These are phyloP conservation scores for Aspergillus nanangensis DNA, from an alignment of 495 filamentous ascomycete genomes.

Conservation along the genomic window DNA sequence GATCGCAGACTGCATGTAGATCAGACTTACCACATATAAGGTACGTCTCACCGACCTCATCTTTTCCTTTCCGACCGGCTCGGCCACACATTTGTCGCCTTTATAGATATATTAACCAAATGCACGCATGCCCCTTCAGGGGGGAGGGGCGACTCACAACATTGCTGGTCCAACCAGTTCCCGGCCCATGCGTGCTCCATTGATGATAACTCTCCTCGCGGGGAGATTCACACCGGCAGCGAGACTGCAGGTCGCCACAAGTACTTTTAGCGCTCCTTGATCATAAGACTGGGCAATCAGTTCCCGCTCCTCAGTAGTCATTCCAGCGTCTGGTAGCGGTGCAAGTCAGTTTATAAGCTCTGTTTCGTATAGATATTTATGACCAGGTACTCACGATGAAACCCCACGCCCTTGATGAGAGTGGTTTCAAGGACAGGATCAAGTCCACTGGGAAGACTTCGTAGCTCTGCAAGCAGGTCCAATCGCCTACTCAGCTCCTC, in stretches of 20 bases:
- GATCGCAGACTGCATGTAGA: slow-evolving; percentile 61
- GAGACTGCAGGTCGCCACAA: slow-evolving; percentile 78
- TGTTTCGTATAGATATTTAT: background rate
- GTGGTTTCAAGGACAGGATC: slow-evolving; percentile 65
- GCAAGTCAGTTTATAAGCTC: slow-evolving; percentile 1
- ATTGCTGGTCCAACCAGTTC: slow-evolving; percentile 74
- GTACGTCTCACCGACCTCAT: slow-evolving; percentile 76
- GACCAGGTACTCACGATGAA: slow-evolving; percentile 55
- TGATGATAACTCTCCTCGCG: slow-evolving; percentile 73
- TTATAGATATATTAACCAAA: slow-evolving; percentile 9
- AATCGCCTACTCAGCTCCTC: slow-evolving; percentile 52
- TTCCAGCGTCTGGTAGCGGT: slow-evolving; percentile 58
- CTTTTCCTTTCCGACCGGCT: slow-evolving; percentile 79
- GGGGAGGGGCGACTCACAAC: slow-evolving; percentile 44
- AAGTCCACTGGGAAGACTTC: slow-evolving; percentile 61
- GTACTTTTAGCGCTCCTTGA: slow-evolving; percentile 61
- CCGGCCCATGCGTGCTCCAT: slow-evolving; percentile 72
- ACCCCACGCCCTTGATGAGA: slow-evolving; percentile 63
- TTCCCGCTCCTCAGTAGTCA: slow-evolving; percentile 78
- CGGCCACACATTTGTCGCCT: slow-evolving; percentile 82
- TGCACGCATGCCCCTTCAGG: background rate
- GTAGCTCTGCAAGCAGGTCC: slow-evolving; percentile 65
- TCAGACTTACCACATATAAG: slow-evolving; percentile 70
- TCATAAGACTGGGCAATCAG: slow-evolving; percentile 71
- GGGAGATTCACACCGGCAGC: slow-evolving; percentile 81